phyloP scores from a whole-genome alignment of 129 eudicot genomes.

The Rutidosis leptorrhynchoides region DNA sequence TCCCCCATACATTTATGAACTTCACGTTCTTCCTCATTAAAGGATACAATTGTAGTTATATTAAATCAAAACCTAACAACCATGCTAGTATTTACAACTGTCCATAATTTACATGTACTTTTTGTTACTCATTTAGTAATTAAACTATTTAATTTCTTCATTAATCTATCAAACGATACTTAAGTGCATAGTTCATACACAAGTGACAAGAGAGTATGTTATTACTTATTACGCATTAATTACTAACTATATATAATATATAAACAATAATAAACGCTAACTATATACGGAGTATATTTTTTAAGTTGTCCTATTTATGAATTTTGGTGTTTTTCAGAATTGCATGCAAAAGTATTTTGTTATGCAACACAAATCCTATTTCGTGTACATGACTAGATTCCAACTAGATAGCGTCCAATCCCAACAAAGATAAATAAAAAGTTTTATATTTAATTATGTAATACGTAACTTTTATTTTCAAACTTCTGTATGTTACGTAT shows the following conservation, averaged over 20 bases:
- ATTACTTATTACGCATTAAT: too few species aligned
- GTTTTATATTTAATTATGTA: slow-evolving; percentile 4
- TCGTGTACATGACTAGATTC: background rate
- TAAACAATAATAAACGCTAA: background rate
- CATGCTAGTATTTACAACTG: slow-evolving; percentile 23
- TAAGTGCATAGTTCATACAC: background rate
- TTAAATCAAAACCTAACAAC: slow-evolving; percentile 41
- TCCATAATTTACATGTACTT: slow-evolving; percentile 11
- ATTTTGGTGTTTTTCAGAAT: background rate
- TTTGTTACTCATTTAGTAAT: background rate
- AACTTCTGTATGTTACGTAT: background rate
- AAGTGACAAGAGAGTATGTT: background rate
- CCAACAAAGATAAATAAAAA: background rate
- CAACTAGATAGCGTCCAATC: background rate
- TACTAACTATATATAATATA: too few species aligned
- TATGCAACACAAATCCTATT: background rate
- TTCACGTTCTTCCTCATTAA: slow-evolving; percentile 46
- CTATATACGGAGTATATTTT: too few species aligned
- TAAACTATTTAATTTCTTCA: background rate
- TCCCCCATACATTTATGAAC: slow-evolving; percentile 42
- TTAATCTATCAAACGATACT: background rate
- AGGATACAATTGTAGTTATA: slow-evolving; percentile 33
- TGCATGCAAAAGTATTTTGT: background rate
- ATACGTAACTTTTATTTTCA: background rate
- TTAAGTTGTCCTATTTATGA: background rate